A percentile compares a stretch with the other conserved stretches of the same genome.
These are phyloP conservation scores for Plasmodium knowlesi DNA, from an alignment of 169 alveolate species.

Conservation along the genomic window DNA sequence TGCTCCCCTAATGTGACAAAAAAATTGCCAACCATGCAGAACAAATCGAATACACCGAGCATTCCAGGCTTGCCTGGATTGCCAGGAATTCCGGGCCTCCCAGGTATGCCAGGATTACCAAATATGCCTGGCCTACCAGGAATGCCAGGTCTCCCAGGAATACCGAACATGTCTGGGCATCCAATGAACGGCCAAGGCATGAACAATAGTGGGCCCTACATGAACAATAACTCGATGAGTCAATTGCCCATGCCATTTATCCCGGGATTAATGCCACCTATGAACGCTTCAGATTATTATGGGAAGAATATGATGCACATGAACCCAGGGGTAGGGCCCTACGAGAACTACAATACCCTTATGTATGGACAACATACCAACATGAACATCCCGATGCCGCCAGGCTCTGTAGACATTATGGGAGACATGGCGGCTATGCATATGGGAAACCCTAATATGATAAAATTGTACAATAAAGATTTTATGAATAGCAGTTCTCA, in stretches of 20 bases:
- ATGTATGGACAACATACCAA: slow-evolving; percentile 43
- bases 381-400: slow-evolving; percentile 34
- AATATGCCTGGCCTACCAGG: background rate
- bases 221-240: slow-evolving; percentile 13
- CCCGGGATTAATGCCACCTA: slow-evolving; percentile 47
- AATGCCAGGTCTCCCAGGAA: background rate
- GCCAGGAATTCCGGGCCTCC: slow-evolving; percentile 4
- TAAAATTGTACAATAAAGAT: slow-evolving; percentile 63
- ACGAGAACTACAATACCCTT: slow-evolving; percentile 31
- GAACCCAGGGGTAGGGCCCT: slow-evolving; percentile 17
- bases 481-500: slow-evolving; percentile 3
- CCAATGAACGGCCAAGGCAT: slow-evolving; percentile 1
- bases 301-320: slow-evolving; percentile 29
- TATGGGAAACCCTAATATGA: slow-evolving; percentile 36
- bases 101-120: slow-evolving; percentile 2
- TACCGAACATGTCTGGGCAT: background rate
- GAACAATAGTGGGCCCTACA: slow-evolving; percentile 16
- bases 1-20: background rate
- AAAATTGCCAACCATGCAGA: background rate
- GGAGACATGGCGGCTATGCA: slow-evolving; percentile 7
- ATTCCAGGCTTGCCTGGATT: background rate
- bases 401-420: slow-evolving; percentile 11
- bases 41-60: background rate
- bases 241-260: slow-evolving; percentile 35
- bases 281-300: slow-evolving; percentile 37